Conservation (phyloP, 2,329 filamentous ascomycete genomes). For the Mariannaea elegans region DNA sequence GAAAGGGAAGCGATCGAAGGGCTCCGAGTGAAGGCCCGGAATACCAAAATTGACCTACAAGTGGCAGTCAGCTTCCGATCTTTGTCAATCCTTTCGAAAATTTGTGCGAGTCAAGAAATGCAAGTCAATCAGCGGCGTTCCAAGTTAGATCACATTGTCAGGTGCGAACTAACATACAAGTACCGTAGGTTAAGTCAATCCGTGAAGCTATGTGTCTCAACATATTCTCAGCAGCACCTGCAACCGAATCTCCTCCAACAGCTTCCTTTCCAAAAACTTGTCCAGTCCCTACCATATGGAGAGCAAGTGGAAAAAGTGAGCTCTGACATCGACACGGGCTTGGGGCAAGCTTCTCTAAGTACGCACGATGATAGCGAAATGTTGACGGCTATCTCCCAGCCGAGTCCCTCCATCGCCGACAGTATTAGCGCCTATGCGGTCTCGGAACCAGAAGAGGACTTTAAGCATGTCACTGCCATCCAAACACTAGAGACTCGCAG, state of each 20-base stretch:
- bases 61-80: slow-evolving; percentile 2
- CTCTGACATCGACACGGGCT: not conserved
- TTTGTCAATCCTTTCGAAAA: slow-evolving; percentile 5
- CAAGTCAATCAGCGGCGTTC: slow-evolving; percentile 15
- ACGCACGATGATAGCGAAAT: not conserved
- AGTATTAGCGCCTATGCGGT: too few species aligned
- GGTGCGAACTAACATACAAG: too few species aligned
- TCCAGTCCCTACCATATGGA: not conserved
- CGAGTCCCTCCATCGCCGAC: too few species aligned
- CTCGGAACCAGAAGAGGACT: too few species aligned
- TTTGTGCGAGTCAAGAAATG: slow-evolving; percentile 16
- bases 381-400: not conserved
- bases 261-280: not conserved
- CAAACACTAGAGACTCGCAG: not conserved
- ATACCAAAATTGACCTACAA: not conserved
- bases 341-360: too few species aligned
- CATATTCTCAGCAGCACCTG: not conserved
- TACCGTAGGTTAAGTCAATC: too few species aligned
- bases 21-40: slow-evolving; percentile 15
- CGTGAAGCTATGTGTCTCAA: not conserved
- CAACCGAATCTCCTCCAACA: not conserved
- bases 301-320: not conserved
- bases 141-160: too few species aligned
- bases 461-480: not conserved
- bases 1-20: slow-evolving; percentile 14